Evolutionary conservation across 345 rosid species (phyloP), one percentile per base, ranked within the genome.

Genomic region (Lepidium didymum): DNA sequence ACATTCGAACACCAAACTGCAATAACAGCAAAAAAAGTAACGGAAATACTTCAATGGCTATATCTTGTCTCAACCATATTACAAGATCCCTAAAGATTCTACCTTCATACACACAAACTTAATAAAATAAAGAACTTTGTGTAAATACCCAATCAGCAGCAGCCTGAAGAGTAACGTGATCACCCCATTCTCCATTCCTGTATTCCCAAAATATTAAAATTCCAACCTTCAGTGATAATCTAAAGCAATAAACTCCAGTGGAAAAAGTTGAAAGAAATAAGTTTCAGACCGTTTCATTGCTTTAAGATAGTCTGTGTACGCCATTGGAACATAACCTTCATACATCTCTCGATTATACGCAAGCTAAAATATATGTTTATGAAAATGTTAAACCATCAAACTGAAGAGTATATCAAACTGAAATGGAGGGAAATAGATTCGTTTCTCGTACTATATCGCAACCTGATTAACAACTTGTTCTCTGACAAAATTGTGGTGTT

Each of bases 1-100:
- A 85, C 79, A 94, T 85, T 87, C 84, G 81, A 27, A 91, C 88
- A 35, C 96, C 99, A 79, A 73, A 94, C 96, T 89, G 92, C 83
- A 81, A 38, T 37, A 19, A 33, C 44, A 68, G 0, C 51, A 56
- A 38, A 46, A 46, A 21, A 13, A 29, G 19, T 27, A 11, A 9
- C 10, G 16, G 4, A 40, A 33, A 1, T 29, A 16, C 11, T 4
- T 44, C 14, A 53, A 31, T 21, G 11, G 46, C 34, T 57, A 7
- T 11, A 13, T 37, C 16, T 50, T 25, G 10, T 34, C 35, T 15
- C 52, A 43, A 33, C 46, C 42, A 55, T 49, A 73, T 69, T 8
- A 10, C 27, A 44, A 25, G 49, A 50, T 52, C 34, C 43, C 41
- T 73, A 56, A 56, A 46, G 57, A 72, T 56, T 14, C 10, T 35